Base-by-base conservation (phyloP, 768 basidiomycete species). In the Pleurotus eryngii region DNA sequence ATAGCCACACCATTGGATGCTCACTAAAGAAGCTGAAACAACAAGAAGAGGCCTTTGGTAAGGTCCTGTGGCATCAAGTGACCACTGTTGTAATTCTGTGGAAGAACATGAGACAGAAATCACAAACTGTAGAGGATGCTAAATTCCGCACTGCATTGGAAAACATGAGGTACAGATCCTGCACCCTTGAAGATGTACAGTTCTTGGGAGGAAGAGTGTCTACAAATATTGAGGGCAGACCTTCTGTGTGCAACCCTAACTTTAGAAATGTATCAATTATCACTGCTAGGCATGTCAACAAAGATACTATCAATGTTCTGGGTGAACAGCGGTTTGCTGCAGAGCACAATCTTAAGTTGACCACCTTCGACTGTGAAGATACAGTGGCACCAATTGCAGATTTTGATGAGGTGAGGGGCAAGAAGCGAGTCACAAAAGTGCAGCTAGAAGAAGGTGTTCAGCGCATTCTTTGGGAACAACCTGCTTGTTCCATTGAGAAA, bases 251-350 rank as follows among this genome's bases (percentile, higher is more conserved):
- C 17, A 15, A 56, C 24, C 49, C 53, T 15, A 35, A 57, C 4
- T 73, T 70, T 56, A 51, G 67, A 50, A 57, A 71, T 63, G 65
- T 68, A 4, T 67, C 73, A 22, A 64, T 74, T 8, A 74, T 76
- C 27, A 72, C 72, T 11, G 53, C 61, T 4, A 57, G 46, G 4
- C 70, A 74, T 62, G 22, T 50, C 5, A 61, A 68, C 7, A 67
- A 69, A 48, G 74, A 76, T 57, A 46, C 59, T 47, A 65, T 72
- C 5, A 74, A 75, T 64, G 39, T 57, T 22, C 5, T 67, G 3
- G 68, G 67, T 5, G 37, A 50, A 49, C n/a, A 56, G 18, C 54
- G 64, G 12, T 76, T 72, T 68, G 71, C 74, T 14, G 8, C 11
- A 1, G 70, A 74, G n/a, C 66, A 49, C 4, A 55, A 58, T 6